Conservation (phyloP, 2,329 filamentous ascomycete genomes). For the Fusarium vanettenii region DNA sequence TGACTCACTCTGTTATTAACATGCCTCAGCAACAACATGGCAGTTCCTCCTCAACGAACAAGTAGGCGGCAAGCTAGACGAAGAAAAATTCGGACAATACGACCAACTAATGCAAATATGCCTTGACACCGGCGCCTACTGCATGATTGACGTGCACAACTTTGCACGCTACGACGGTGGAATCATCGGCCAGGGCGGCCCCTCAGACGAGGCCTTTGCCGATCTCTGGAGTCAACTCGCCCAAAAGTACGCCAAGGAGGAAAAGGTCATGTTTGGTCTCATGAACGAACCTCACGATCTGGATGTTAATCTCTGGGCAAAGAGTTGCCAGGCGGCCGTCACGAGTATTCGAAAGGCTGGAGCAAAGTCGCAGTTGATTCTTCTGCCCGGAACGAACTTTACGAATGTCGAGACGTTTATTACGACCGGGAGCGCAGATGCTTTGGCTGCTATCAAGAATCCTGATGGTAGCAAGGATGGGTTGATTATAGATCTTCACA, state of each 20-base stretch:
- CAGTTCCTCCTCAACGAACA: constrained; percentile 68
- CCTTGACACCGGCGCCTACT: constrained; percentile 65
- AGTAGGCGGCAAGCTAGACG: constrained; percentile 61
- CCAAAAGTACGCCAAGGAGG: constrained; percentile 65
- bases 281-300: constrained; percentile 78
- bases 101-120: constrained; percentile 68
- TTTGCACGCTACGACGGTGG: constrained; percentile 70
- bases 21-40: constrained; percentile 57
- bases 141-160: constrained; percentile 70
- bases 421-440: constrained; percentile 61
- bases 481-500: constrained; percentile 70
- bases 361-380: constrained; percentile 72
- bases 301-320: constrained; percentile 67
- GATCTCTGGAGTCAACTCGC: constrained; percentile 69
- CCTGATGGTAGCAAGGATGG: constrained; percentile 67
- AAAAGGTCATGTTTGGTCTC: constrained; percentile 68
- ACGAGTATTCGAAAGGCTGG: constrained; percentile 73
- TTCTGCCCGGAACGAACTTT: constrained; percentile 70
- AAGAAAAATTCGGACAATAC: constrained; percentile 61
- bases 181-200: constrained; percentile 75
- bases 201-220: constrained; percentile 68
- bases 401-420: constrained; percentile 62
- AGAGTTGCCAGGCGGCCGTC: constrained; percentile 71
- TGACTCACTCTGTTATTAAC: not conserved
- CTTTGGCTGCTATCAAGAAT: constrained; percentile 66